Percentiles rank a stretch among this genome's conserved stretches.
These are phyloP conservation scores for Seminavis robusta DNA, from an alignment of 108 stramenopile species.

Conservation along the genomic window DNA sequence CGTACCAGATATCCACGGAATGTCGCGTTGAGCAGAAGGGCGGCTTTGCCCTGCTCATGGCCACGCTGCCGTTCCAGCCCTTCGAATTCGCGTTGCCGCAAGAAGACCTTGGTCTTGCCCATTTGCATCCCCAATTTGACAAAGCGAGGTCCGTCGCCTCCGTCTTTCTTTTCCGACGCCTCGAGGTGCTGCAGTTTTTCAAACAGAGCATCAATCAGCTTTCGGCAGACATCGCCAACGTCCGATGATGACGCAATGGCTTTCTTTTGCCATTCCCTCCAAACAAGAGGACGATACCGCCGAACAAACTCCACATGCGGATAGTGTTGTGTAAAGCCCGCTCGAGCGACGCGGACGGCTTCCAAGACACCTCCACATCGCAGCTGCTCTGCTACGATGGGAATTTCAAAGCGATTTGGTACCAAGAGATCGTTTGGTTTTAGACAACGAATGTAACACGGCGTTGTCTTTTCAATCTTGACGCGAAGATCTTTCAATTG, in stretches of 20 bases:
- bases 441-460: constrained; percentile 1
- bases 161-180: not conserved
- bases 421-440: not conserved
- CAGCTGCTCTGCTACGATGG: constrained; percentile 3
- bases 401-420: not conserved
- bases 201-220: not conserved
- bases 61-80: not conserved
- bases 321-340: constrained; percentile 5
- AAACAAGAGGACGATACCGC: not conserved
- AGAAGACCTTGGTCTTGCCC: constrained; percentile 4
- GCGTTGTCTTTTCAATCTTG: constrained; percentile 1
- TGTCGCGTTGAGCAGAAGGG: not conserved
- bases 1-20: not conserved
- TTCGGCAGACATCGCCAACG: not conserved
- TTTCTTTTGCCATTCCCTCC: not conserved
- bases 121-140: too few relatives aligned
- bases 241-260: not conserved
- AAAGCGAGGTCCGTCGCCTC: not conserved
- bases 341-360: constrained; percentile 1
- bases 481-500: constrained; percentile 5
- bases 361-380: not conserved
- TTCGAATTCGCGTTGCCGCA: not conserved
- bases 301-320: constrained; percentile 1
- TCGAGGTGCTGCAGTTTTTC: not conserved
- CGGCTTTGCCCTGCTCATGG: not conserved